Evolutionary conservation across 129 eudicot genomes (phyloP).

Genomic region (Sambucus nigra): DNA sequence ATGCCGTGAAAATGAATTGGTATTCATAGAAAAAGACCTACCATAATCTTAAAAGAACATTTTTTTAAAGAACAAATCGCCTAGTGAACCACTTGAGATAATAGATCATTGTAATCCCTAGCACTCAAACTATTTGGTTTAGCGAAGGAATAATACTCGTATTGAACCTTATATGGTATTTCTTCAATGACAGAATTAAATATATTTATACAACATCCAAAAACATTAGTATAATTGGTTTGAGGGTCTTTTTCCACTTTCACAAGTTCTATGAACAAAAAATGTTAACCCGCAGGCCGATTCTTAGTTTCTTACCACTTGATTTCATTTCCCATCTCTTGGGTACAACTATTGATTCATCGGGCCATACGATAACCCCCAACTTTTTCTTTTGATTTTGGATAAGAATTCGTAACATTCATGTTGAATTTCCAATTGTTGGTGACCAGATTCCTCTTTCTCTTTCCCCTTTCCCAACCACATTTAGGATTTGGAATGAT

Average conservation of each 20-base stretch:
- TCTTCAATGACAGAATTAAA: slow-evolving; percentile 14
- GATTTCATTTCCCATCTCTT: slow-evolving; percentile 37
- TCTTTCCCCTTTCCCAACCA: slow-evolving; percentile 18
- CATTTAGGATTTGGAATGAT: slow-evolving; percentile 26
- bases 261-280: slow-evolving; percentile 30
- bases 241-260: slow-evolving; percentile 4
- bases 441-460: slow-evolving; percentile 24
- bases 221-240: not conserved
- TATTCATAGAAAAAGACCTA: not conserved
- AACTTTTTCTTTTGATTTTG: slow-evolving; percentile 7
- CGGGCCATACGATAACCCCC: slow-evolving; percentile 35
- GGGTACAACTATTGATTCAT: slow-evolving; percentile 24
- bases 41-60: not conserved
- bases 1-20: too few relatives aligned
- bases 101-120: slow-evolving; percentile 23
- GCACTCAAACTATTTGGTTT: not conserved
- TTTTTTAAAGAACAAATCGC: not conserved
- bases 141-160: slow-evolving; percentile 15
- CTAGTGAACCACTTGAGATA: slow-evolving; percentile 8
- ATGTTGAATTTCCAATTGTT: slow-evolving; percentile 1
- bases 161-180: slow-evolving; percentile 15
- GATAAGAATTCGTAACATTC: not conserved
- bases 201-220: slow-evolving; percentile 34
- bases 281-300: slow-evolving; percentile 28
- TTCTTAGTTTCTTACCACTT: slow-evolving; percentile 19